Percentiles rank a stretch among this genome's conserved stretches.
These are phyloP conservation scores for Termitomyces sp. DNA, from an alignment of 768 basidiomycete species.

Conservation along the genomic window DNA sequence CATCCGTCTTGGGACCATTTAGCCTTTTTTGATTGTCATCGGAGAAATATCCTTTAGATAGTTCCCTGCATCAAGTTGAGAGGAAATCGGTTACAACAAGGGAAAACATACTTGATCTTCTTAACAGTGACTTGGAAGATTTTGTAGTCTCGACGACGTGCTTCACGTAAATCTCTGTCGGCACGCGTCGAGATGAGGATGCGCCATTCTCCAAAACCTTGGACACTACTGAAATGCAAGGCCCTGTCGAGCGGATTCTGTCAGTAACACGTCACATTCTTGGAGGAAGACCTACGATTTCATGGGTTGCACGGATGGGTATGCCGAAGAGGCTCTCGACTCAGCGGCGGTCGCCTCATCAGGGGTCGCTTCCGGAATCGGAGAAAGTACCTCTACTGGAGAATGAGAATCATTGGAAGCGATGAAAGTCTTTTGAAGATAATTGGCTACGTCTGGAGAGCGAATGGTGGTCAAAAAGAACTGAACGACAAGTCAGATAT, in stretches of 20 bases:
- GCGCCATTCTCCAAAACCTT: constrained; percentile 60
- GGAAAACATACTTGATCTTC: constrained; percentile 53
- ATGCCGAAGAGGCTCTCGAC: constrained; percentile 20
- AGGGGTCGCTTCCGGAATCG: neutral
- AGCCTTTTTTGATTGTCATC: constrained; percentile 12
- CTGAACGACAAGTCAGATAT: constrained; percentile 7
- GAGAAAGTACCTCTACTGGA: neutral
- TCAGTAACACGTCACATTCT: neutral
- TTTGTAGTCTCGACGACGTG: constrained; percentile 37
- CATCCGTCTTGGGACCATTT: constrained; percentile 7
- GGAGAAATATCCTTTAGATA: constrained; percentile 35
- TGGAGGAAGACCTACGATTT: constrained; percentile 32
- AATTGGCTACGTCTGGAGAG: constrained; percentile 5
- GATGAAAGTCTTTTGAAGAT: constrained; percentile 14
- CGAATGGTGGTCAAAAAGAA: constrained; percentile 14
- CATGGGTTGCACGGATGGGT: constrained; percentile 48
- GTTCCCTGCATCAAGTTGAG: constrained; percentile 37
- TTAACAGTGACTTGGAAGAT: constrained; percentile 52
- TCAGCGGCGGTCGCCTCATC: neutral
- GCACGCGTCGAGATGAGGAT: constrained; percentile 51
- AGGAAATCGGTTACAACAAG: neutral
- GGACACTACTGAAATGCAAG: constrained; percentile 50
- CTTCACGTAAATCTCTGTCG: constrained; percentile 40
- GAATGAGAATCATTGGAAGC: neutral
- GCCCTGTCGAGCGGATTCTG: constrained; percentile 23